phyloP scores from a whole-genome alignment of 257 asterid species.

The Echites panduratus region DNA sequence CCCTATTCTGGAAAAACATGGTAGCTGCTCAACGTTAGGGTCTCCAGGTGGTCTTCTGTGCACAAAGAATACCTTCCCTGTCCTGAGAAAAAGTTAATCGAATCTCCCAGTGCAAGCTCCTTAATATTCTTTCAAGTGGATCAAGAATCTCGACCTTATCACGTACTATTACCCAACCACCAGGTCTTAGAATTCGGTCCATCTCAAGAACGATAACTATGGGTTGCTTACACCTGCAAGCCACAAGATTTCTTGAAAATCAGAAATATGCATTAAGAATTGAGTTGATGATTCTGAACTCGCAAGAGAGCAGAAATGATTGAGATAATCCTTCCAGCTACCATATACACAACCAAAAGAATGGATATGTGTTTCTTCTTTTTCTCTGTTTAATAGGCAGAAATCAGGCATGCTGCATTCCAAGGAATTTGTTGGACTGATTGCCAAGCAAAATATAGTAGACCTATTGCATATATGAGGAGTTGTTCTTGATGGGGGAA shows the following conservation, averaged over 20 bases:
- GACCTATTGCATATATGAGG: background rate
- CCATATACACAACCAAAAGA: too few species aligned
- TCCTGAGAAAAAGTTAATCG: constrained; percentile 68
- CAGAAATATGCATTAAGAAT: background rate
- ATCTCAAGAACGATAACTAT: constrained; percentile 73
- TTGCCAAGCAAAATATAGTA: background rate
- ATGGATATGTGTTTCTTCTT: background rate
- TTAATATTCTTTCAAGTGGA: constrained; percentile 63
- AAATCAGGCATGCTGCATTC: too few species aligned
- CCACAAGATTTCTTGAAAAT: background rate
- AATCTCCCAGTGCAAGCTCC: constrained; percentile 85
- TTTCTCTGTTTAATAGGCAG: background rate
- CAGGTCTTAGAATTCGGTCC: constrained; percentile 82
- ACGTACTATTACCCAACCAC: constrained; percentile 84
- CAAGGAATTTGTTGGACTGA: background rate
- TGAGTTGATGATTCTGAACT: background rate
- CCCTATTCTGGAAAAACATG: background rate
- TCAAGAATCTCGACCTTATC: constrained; percentile 82
- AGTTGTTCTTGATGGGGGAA: background rate
- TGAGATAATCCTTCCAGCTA: background rate
- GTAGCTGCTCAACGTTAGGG: constrained; percentile 34
- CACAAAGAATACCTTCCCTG: constrained; percentile 77
- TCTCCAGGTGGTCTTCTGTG: constrained; percentile 78
- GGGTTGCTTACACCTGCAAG: constrained; percentile 77
- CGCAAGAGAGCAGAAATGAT: background rate